Base-by-base conservation (phyloP, 768 basidiomycete genomes). In the Filobasidium floriforme region DNA sequence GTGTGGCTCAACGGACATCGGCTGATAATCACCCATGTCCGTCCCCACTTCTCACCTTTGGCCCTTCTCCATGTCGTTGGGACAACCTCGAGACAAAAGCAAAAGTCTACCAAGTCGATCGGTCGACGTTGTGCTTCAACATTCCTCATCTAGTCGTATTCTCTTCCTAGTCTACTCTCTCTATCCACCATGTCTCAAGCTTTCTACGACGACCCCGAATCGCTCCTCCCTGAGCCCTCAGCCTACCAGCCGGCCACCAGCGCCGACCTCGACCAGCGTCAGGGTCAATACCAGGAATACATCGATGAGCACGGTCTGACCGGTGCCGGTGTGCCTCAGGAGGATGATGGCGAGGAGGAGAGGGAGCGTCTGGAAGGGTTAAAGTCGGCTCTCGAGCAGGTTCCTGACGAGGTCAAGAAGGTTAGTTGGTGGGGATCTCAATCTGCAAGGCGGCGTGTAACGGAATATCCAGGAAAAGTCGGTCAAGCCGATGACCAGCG, bases 321-420 rank as follows among this genome's bases (percentile, higher is more conserved):
- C 24, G 44, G 44, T 22, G 44, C 41, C n/a, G 59, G 52, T 40
- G 37, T 19, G 15, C 29, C 59, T n/a, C 28, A 60, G 19, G 40
- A 18, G 43, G 26, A 60, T 22, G 41, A 61, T 60, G 41, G 41
- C 7, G 59, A 60, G 44, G 43, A 66, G 24, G 41, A 49, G 41
- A 44, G 91, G 73, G 88, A 90, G 66, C 88, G 89, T 79, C 86
- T 90, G 81, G 88, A 85, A 0, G 89, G 90, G 68, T 88, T 90
- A 68, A 52, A 43, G 40, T 85, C 85, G 0, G 90, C 89, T 1
- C 86, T 92, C 77, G 81, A 89, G 0, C 85, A 87, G 72, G 89
- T 93, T 55, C 90, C 90, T 0, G 90, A 92, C 78, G 86, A 87
- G 54, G 92, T 92, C 63, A 93, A 92, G 82, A 86, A 86, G 69